Base-by-base conservation (phyloP, 441 rosid species). In the Metrosideros polymorpha region DNA sequence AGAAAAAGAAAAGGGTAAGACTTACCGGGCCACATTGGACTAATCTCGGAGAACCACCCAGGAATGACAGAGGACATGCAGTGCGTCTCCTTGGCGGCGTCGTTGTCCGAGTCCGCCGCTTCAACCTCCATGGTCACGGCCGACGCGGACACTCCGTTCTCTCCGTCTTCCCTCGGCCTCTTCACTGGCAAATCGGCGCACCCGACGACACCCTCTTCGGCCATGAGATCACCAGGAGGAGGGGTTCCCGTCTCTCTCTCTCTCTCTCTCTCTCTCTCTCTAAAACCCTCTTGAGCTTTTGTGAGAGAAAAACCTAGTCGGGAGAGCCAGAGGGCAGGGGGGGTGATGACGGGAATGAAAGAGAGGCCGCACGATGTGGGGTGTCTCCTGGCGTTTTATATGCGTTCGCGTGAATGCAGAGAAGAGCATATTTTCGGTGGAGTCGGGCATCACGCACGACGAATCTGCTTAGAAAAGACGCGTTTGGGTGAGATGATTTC, bases 1-100 rank as follows among this genome's bases (percentile, higher is more conserved):
- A 42, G 35, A 27, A 56, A 43, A 42, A 19, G 7, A 6, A n/a
- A 24, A 25, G 35, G 63, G 82, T 35, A 53, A 19, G 47, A 32
- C 90, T 56, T 71, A 97, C 99, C 99, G 86, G 99, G 99, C 99
- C 99, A 96, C 98, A 98, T 93, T 87, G 98, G 95, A 92, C 97
- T 96, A 89, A 97, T 95, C 92, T 98, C 99, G 19, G 99, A 98
- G 94, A 98, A 98, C 99, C 99, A 96, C 32, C 99, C 98, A 85
- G 98, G 94, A 76, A 98, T 98, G 82, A 98, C 96, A 54, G 98
- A 82, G 66, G 99, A 94, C 50, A 96, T 90, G 86, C 90, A 89
- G 71, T 88, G 88, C 29, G 92, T 89, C 86, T 86, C 89, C 85
- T 90, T 90, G 7, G 9, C 83, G 86, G 86, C 77, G 52, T 13